Evolutionary conservation across 305 asterid species (phyloP).

Genomic region (Fraxinus dipetala): DNA sequence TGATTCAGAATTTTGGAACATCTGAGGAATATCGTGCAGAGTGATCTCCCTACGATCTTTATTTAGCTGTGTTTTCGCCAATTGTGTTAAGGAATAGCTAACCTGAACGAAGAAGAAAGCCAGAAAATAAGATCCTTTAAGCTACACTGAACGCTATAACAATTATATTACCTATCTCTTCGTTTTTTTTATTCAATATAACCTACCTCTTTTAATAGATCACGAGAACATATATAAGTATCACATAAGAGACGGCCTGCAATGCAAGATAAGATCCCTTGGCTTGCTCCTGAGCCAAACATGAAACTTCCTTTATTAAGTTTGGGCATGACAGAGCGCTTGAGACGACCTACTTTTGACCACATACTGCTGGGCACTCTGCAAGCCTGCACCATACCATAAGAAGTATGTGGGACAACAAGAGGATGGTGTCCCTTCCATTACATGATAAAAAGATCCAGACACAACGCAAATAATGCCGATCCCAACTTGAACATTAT

Average conservation of each 20-base stretch:
- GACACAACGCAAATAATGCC: neutral
- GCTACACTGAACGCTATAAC: neutral
- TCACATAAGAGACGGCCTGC: slow-evolving; percentile 98
- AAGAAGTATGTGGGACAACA: slow-evolving; percentile 21
- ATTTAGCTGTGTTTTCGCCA: slow-evolving; percentile 77
- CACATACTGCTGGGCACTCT: slow-evolving; percentile 71
- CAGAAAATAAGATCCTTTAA: slow-evolving; percentile 24
- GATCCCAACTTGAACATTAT: neutral
- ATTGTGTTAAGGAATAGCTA: slow-evolving; percentile 87
- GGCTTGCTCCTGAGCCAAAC: slow-evolving; percentile 92
- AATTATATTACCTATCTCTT: neutral
- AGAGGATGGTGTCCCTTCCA: slow-evolving; percentile 16
- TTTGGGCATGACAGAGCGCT: slow-evolving; percentile 84
- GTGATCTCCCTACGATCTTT: slow-evolving; percentile 78
- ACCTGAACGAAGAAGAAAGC: slow-evolving; percentile 54
- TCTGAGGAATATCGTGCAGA: slow-evolving; percentile 71
- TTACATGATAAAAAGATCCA: neutral
- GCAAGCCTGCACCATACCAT: slow-evolving; percentile 54
- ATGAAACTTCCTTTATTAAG: slow-evolving; percentile 73
- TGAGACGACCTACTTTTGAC: slow-evolving; percentile 96
- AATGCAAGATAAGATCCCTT: slow-evolving; percentile 83
- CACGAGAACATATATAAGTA: slow-evolving; percentile 80
- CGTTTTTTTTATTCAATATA: neutral
- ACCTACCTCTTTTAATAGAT: slow-evolving; percentile 80
- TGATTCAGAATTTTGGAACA: slow-evolving; percentile 74